These are phyloP conservation scores for Russula vinacea DNA, from an alignment of 768 basidiomycete genomes.

Conservation along the genomic window DNA sequence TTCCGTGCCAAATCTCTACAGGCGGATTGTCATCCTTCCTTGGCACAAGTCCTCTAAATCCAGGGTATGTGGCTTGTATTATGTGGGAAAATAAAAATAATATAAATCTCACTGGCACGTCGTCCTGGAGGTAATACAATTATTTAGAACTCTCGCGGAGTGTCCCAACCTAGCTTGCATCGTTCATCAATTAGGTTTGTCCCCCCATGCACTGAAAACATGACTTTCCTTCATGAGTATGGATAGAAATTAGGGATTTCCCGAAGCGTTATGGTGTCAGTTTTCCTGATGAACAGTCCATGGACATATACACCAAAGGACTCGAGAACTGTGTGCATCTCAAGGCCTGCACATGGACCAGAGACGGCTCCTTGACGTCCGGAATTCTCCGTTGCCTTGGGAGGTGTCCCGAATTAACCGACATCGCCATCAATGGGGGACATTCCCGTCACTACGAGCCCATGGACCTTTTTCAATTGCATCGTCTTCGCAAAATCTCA, in stretches of 20 bases:
- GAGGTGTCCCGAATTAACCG: constrained; percentile 43
- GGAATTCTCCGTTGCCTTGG: constrained; percentile 54
- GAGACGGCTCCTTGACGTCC: constrained; percentile 68
- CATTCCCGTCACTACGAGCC: constrained; percentile 54
- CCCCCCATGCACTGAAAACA: neutral
- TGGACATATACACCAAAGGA: constrained; percentile 46
- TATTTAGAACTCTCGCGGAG: constrained; percentile 60
- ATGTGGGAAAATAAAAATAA: neutral
- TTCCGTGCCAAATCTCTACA: constrained; percentile 53
- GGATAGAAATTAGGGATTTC: constrained; percentile 69
- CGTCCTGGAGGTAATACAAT: constrained; percentile 48
- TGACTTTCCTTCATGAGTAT: constrained; percentile 5
- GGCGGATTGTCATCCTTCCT: constrained; percentile 57
- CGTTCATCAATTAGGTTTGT: constrained; percentile 58
- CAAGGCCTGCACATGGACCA: constrained; percentile 69
- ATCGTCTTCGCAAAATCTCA: constrained; percentile 51
- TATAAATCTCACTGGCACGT: neutral
- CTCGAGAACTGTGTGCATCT: constrained; percentile 62
- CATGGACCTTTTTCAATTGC: constrained; percentile 47
- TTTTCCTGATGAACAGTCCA: constrained; percentile 37
- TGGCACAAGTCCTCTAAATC: constrained; percentile 67
- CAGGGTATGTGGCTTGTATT: constrained; percentile 44
- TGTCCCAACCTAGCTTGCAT: constrained; percentile 55
- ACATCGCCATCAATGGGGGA: constrained; percentile 72
- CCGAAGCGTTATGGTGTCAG: constrained; percentile 48